Percentiles rank a stretch among this genome's conserved stretches.
Conservation (phyloP, 2,329 filamentous ascomycete genomes). For the Trichoderma lentiforme region DNA sequence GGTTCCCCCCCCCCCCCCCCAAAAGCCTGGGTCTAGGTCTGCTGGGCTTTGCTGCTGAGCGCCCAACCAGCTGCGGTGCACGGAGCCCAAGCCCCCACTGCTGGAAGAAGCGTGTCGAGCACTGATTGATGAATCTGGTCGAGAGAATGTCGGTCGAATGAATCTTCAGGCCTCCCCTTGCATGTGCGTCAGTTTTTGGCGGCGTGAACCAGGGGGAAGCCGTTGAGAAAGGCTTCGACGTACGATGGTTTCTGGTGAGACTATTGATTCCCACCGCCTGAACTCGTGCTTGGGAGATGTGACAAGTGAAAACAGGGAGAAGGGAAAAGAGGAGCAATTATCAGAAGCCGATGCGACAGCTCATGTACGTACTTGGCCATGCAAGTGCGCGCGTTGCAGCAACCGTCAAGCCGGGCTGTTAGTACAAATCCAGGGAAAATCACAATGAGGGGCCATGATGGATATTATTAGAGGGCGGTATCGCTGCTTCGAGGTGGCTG, state of each 20-base stretch:
- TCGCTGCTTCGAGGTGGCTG: conserved; percentile 5
- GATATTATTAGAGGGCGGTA: conserved; percentile 1
- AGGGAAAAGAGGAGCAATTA: background rate
- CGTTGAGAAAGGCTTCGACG: background rate
- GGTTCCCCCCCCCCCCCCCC: background rate
- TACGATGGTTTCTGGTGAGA: background rate
- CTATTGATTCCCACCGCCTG: background rate
- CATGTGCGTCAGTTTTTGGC: conserved; percentile 8
- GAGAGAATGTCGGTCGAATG: conserved; percentile 11
- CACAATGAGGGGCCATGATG: background rate
- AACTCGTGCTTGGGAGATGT: background rate
- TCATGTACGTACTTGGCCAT: conserved; percentile 1
- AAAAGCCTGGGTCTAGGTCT: background rate
- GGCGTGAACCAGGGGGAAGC: conserved; percentile 4
- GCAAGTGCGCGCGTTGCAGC: conserved; percentile 8
- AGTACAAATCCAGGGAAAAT: background rate
- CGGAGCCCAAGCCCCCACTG: conserved; percentile 12
- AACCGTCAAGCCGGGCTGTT: background rate
- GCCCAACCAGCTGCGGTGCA: conserved; percentile 11
- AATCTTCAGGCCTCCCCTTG: conserved; percentile 7
- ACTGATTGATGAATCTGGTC: conserved; percentile 13
- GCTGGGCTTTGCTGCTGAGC: background rate
- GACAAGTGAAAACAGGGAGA: background rate
- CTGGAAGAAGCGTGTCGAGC: conserved; percentile 13
- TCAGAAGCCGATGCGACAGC: background rate